phyloP scores from a whole-genome alignment of 768 basidiomycete species.

The Boletus vinaceobasis region DNA sequence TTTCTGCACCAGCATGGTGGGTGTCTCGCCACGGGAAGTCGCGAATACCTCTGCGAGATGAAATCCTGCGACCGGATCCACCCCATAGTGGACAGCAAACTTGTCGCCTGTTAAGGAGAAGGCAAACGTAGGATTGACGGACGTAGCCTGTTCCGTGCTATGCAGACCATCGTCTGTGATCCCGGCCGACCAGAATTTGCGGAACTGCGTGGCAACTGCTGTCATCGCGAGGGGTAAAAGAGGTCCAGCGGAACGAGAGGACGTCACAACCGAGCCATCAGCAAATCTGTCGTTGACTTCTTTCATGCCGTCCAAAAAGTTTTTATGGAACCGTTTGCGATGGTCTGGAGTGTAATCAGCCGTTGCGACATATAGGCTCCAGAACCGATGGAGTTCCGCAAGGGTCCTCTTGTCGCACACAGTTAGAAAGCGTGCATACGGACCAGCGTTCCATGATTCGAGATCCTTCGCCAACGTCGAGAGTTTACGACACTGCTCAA shows the following conservation, averaged over 20 bases:
- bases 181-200: conserved; percentile 25
- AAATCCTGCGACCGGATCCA: conserved; percentile 30
- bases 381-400: conserved; percentile 18
- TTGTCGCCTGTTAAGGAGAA: conserved; percentile 22
- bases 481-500: conserved; percentile 29
- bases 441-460: conserved; percentile 25
- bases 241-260: conserved; percentile 30
- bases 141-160: conserved; percentile 8
- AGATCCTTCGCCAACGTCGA: conserved; percentile 11
- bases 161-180: conserved; percentile 24
- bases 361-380: conserved; percentile 18
- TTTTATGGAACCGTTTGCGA: conserved; percentile 13
- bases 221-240: conserved; percentile 10
- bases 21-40: background rate
- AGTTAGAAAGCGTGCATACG: conserved; percentile 25
- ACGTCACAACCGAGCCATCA: background rate
- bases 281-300: background rate
- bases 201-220: conserved; percentile 19
- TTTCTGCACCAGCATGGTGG: conserved; percentile 12
- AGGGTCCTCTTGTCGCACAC: conserved; percentile 26
- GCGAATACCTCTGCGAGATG: conserved; percentile 30
- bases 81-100: conserved; percentile 30
- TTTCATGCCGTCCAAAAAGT: conserved; percentile 22
- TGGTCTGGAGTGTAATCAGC: conserved; percentile 9
- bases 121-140: conserved; percentile 30